Evolutionary conservation across 495 filamentous ascomycete species (phyloP).

Genomic region (Neurospora cerealis): DNA sequence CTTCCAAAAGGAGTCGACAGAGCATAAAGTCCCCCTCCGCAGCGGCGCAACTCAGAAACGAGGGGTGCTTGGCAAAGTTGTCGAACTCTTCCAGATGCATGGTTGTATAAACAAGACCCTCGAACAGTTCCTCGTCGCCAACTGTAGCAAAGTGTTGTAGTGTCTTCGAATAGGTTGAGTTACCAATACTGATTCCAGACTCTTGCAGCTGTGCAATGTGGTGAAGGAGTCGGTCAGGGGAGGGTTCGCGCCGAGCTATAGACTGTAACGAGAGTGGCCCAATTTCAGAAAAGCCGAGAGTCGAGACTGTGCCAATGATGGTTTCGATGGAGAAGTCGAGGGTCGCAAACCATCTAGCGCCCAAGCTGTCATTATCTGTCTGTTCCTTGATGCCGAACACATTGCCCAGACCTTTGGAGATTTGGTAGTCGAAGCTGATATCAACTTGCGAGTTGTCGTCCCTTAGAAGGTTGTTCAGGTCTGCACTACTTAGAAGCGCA

Average conservation of each 20-base stretch:
- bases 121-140: conserved; percentile 45
- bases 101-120: conserved; percentile 53
- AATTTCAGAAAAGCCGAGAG: conserved; percentile 55
- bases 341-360: conserved; percentile 60
- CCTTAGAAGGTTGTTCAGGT: neutral
- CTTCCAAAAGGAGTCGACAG: conserved; percentile 19
- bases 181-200: conserved; percentile 47
- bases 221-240: conserved; percentile 39
- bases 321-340: conserved; percentile 50
- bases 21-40: conserved; percentile 19
- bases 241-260: conserved; percentile 51
- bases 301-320: conserved; percentile 51
- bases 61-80: conserved; percentile 47
- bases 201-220: conserved; percentile 47
- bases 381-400: conserved; percentile 38
- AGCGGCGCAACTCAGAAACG: conserved; percentile 13
- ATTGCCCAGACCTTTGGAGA: conserved; percentile 34
- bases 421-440: conserved; percentile 23
- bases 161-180: conserved; percentile 49
- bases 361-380: conserved; percentile 48
- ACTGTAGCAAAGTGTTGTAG: conserved; percentile 47
- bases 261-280: conserved; percentile 65
- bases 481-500: neutral
- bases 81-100: conserved; percentile 69
- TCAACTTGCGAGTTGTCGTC: neutral